A percentile compares a stretch with the other conserved stretches of the same genome.
phyloP scores from a whole-genome alignment of 2,329 filamentous ascomycete species.

The Alternaria brassicae region DNA sequence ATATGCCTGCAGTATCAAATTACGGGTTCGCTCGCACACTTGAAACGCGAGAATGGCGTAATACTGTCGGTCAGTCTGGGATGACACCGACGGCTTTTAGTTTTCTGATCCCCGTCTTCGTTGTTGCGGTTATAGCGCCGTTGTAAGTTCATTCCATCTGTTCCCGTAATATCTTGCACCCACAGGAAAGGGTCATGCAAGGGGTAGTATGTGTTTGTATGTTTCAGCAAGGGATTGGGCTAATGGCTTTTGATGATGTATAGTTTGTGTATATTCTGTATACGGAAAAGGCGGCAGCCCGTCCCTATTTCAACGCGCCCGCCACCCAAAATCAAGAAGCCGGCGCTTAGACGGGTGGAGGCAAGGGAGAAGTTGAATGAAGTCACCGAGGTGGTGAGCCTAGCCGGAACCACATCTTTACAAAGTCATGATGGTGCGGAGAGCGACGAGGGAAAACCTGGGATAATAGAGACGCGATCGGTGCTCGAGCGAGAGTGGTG shows the following conservation, averaged over 20 bases:
- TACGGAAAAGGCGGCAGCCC: constrained; percentile 24
- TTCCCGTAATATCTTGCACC: not conserved
- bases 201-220: not conserved
- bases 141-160: constrained; percentile 29
- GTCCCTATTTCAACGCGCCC: constrained; percentile 4
- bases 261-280: constrained; percentile 33
- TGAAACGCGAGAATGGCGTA: constrained; percentile 22
- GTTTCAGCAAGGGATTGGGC: too few relatives aligned
- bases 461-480: constrained; percentile 23
- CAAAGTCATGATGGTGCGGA: not conserved
- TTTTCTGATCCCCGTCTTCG: constrained; percentile 39
- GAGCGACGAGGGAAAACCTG: constrained; percentile 2
- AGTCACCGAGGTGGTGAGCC: constrained; percentile 29
- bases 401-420: not conserved
- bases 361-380: constrained; percentile 30
- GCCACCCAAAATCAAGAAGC: constrained; percentile 21
- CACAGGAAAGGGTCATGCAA: not conserved
- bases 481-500: constrained; percentile 39
- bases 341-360: constrained; percentile 27
- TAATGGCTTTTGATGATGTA: not conserved
- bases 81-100: constrained; percentile 40
- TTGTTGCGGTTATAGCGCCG: constrained; percentile 37
- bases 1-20: constrained; percentile 23
- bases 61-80: constrained; percentile 27
- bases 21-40: constrained; percentile 5